Evolutionary conservation across 352 stramenopile species (phyloP), one percentile per base, ranked within the genome.

Genomic region (Pythium pectinolyticum): DNA sequence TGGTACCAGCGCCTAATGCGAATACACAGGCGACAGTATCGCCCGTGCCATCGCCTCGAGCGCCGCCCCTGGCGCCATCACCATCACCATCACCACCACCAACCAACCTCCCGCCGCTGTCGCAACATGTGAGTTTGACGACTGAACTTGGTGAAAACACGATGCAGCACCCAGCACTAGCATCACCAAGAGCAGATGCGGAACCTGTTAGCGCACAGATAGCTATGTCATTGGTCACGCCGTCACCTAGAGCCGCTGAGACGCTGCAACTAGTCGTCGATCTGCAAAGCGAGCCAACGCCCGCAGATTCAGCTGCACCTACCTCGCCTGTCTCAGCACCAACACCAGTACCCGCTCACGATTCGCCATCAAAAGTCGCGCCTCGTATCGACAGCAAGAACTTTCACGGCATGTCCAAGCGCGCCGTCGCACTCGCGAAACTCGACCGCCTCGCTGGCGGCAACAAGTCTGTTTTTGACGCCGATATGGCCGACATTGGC

Each of bases 401-500:
- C 61, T 84, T 65, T 47, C 68, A 64, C 41, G 66, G 61, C 2
- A 93, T 91, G 82, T 66, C 74, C 24, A 80, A 86, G 37, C 75
- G 55, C 3, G 82, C 84, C 1, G 48, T 58, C 0, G 73, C 71
- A 0, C 51, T 75, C 5, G 73, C 82, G 5, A 85, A 83, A 45
- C 45, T 82, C 0, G 72, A 92, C 39, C 84, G 84, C 0, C 82
- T 95, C 5, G 82, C 66, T 0, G 74, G 58, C 3, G 86, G 84
- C 5, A 88, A 70, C 53, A 93, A 91, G 46, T 82, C 80, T 22
- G 74, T 81, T 1, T 78, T 86, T 20, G 63, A 89, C 27, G 80
- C 76, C 27, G 70, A 77, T 1, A 89, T 93, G 80, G 67, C 57
- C 43, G 82, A 90, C 63, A 94, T 95, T 46, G 84, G 80, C 22